These are phyloP conservation scores for Saccharomyces hybrid DNA, from an alignment of 1,139 yeast species.

Conservation along the genomic window DNA sequence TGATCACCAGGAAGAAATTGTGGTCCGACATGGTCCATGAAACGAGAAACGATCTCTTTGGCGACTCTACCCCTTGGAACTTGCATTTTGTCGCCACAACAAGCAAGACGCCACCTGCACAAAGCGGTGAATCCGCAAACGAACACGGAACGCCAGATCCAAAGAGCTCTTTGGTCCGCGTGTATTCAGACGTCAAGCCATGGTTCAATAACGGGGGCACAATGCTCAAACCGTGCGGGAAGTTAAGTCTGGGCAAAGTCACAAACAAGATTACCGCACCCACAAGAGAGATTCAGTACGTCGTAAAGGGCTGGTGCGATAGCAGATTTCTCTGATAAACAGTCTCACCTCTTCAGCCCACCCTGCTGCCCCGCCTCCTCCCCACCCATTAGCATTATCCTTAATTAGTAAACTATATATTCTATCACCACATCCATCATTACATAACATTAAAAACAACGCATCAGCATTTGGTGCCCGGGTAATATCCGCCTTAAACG, in stretches of 20 bases:
- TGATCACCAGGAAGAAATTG: constrained; percentile 27
- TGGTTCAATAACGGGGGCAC: constrained; percentile 18
- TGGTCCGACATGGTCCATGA: constrained; percentile 26
- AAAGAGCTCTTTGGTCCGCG: constrained; percentile 21
- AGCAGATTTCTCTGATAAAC: constrained; percentile 15
- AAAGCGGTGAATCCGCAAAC: constrained; percentile 1
- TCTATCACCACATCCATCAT: not conserved
- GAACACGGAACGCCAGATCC: constrained; percentile 4
- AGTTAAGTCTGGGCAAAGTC: constrained; percentile 14
- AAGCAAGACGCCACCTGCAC: not conserved
- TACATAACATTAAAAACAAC: not conserved
- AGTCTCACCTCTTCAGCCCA: too few relatives aligned
- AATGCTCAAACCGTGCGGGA: constrained; percentile 30
- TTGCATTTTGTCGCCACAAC: constrained; percentile 14
- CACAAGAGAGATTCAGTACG: constrained; percentile 24
- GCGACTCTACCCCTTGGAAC: constrained; percentile 24
- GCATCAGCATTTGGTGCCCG: not conserved
- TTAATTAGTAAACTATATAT: not conserved
- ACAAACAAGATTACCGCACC: constrained; percentile 4
- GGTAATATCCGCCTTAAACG: not conserved
- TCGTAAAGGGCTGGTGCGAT: constrained; percentile 33
- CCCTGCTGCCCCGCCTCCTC: not conserved
- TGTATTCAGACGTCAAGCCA: constrained; percentile 26
- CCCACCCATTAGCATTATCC: not conserved
- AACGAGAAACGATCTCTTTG: constrained; percentile 24